These are phyloP conservation scores for Taphrina deformans DNA, from an alignment of 1,139 yeast species.

Conservation along the genomic window DNA sequence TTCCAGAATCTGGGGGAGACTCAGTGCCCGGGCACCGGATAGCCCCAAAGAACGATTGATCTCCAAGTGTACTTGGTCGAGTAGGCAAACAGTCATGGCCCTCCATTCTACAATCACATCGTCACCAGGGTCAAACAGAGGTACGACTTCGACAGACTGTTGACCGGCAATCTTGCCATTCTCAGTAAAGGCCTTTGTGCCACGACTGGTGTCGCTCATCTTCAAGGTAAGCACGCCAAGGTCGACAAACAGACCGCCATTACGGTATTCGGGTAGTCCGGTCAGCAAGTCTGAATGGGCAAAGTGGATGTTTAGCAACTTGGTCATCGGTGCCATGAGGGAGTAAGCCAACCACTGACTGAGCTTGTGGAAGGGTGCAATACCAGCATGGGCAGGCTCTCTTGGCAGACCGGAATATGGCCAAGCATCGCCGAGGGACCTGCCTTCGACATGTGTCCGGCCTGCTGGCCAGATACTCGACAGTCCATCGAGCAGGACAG, in stretches of 20 bases:
- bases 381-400: constrained; percentile 44
- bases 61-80: constrained; percentile 54
- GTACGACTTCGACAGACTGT: constrained; percentile 46
- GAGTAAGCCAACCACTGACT: constrained; percentile 67
- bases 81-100: constrained; percentile 56
- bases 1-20: constrained; percentile 59
- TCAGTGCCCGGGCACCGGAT: constrained; percentile 44
- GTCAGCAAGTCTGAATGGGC: constrained; percentile 53
- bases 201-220: constrained; percentile 46
- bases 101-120: constrained; percentile 68
- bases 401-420: constrained; percentile 46
- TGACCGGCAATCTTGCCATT: constrained; percentile 39
- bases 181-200: constrained; percentile 44
- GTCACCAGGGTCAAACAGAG: constrained; percentile 55
- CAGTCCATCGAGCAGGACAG: constrained; percentile 54
- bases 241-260: constrained; percentile 62
- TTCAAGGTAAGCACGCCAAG: constrained; percentile 54
- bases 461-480: constrained; percentile 58
- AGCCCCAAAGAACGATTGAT: constrained; percentile 51
- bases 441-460: constrained; percentile 53
- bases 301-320: constrained; percentile 50
- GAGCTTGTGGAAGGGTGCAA: constrained; percentile 61
- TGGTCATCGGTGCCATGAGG: constrained; percentile 53
- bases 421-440: constrained; percentile 63
- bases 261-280: constrained; percentile 64